Percentiles rank a stretch among this genome's conserved stretches.
phyloP scores from a whole-genome alignment of 441 rosid species.

The Brassica hybrid region DNA sequence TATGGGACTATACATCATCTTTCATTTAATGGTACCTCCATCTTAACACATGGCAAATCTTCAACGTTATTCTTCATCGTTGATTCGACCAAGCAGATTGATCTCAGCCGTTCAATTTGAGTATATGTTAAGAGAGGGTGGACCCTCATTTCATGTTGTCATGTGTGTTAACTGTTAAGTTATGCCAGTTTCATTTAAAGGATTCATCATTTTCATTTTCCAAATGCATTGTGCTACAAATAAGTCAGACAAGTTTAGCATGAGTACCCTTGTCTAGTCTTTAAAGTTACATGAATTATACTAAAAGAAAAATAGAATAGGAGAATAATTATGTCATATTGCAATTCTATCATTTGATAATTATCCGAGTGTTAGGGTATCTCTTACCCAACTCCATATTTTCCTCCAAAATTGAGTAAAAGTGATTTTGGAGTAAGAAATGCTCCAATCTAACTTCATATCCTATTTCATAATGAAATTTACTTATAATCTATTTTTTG shows the following conservation, averaged over 20 bases:
- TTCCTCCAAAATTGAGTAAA: too few species aligned
- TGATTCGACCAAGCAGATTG: neutral
- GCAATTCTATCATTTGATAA: constrained; percentile 7
- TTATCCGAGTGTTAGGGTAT: neutral
- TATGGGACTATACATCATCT: neutral
- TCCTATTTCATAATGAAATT: too few species aligned
- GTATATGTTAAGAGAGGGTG: constrained; percentile 1
- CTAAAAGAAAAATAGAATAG: neutral
- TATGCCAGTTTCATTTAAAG: constrained; percentile 22
- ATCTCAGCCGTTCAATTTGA: constrained; percentile 19
- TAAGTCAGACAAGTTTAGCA: constrained; percentile 24
- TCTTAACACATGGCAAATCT: constrained; percentile 31
- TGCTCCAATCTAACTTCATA: too few species aligned
- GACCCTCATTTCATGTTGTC: constrained; percentile 22
- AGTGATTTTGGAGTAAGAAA: too few species aligned
- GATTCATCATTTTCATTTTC: constrained; percentile 2
- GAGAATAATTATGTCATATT: neutral
- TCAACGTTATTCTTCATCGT: constrained; percentile 19
- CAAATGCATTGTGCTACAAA: constrained; percentile 19
- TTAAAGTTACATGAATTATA: neutral
- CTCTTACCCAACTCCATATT: too few species aligned
- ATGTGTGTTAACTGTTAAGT: constrained; percentile 12
- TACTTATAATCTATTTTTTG: too few species aligned
- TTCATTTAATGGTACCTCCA: constrained; percentile 33
- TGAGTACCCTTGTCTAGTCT: constrained; percentile 3